Base-by-base conservation (phyloP, 179 eudicot species). In the Carnegiea gigantea region DNA sequence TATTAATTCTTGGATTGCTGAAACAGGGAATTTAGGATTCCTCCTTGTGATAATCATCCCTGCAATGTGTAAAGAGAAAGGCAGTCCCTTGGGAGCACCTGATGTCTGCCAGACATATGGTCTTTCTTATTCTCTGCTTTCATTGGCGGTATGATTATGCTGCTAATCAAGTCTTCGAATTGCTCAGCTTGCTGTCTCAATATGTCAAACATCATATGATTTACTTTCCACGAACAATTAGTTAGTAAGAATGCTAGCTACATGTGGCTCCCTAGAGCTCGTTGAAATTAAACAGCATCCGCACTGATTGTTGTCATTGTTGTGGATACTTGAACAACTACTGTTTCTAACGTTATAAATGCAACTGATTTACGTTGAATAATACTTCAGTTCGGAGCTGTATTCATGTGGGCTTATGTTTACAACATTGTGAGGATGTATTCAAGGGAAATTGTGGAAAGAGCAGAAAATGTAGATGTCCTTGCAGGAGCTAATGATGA, bases 21-120 rank as follows among this genome's bases (percentile, higher is more conserved):
- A 64, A 49, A 76, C 91, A 95, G 99, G 99, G 48, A 95, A 95
- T 84, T 79, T 95, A 89, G 98, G 98, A 33, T 90, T 87, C 83
- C 62, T 95, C 86, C 92, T 82, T 30, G 70, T 95, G 24, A 94
- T 95, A 75, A 90, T 95, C 21, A 83, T 94, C n/a, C 99, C 98
- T 59, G 98, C 99, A 71, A 87, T 94, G 70, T 95, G 99, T 73
- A 88, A 88, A 79, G 97, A 94, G 85, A 90, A 85, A 85, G 95
- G 87, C 33, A 91, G 90, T 77, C 98, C 97, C 0, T 95, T 95
- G 76, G 99, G 98, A 74, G 86, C 78, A 57, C 73, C 91, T 28
- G 90, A 86, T 86, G 88, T 77, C 38, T 95, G 99, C 82, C 83
- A 85, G 60, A 82, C 77, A 65, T 86, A 90, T 64, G 98, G 90